These are phyloP conservation scores for Cornus suecica DNA, from an alignment of 148 eudicot species.

Conservation along the genomic window DNA sequence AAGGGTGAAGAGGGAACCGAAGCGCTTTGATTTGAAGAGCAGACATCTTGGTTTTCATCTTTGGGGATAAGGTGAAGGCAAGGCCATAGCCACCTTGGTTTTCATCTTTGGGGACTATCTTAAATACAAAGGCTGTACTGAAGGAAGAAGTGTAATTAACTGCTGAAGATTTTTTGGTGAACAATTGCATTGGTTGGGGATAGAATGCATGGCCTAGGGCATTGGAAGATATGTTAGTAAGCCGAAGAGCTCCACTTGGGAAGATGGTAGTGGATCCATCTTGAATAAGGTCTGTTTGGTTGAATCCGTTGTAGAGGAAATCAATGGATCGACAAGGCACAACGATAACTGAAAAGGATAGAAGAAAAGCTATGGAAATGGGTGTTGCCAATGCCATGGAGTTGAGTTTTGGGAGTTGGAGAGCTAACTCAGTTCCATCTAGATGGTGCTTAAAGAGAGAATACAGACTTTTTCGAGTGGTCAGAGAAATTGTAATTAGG, in stretches of 20 bases:
- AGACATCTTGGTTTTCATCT: too few relatives aligned
- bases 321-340: conserved; percentile 8
- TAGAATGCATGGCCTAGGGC: conserved; percentile 26
- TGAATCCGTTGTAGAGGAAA: conserved; percentile 27
- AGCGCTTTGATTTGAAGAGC: conserved; percentile 11
- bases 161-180: neutral
- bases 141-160: conserved; percentile 23
- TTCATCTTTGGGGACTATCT: conserved; percentile 4
- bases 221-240: conserved; percentile 9
- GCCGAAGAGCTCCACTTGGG: conserved; percentile 24
- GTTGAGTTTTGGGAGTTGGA: neutral
- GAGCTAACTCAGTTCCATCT: neutral
- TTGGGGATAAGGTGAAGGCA: conserved; percentile 32
- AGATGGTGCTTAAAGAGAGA: neutral
- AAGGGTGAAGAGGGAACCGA: too few relatives aligned
- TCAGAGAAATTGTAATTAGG: neutral
- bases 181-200: conserved; percentile 9
- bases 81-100: conserved; percentile 34
- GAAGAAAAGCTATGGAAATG: neutral
- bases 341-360: neutral
- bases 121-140: conserved; percentile 23
- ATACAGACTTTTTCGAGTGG: neutral
- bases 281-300: neutral
- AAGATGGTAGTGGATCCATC: neutral
- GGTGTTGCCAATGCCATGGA: neutral